These are phyloP conservation scores for Xylariaceae sp. DNA, from an alignment of 2,329 filamentous ascomycete species.

Conservation along the genomic window DNA sequence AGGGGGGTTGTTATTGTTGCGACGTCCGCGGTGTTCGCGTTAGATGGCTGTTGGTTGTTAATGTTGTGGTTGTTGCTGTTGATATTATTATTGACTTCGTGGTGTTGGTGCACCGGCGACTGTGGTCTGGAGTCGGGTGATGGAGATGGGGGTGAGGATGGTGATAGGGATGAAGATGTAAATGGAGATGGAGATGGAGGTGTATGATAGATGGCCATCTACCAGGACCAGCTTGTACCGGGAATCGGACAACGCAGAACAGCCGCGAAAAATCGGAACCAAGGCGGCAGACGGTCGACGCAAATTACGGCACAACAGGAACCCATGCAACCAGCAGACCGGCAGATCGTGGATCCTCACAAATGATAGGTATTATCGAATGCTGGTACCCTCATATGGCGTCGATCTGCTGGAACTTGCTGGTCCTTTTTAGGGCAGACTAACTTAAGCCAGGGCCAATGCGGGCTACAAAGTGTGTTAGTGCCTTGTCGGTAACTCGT, in stretches of 20 bases:
- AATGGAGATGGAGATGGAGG: conserved; percentile 8
- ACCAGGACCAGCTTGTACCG: conserved; percentile 19
- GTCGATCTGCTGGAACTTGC: background rate
- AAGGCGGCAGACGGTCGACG: conserved; percentile 11
- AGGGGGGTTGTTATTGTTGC: background rate
- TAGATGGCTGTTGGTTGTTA: background rate
- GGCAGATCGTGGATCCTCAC: conserved; percentile 14
- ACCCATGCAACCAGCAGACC: conserved; percentile 10
- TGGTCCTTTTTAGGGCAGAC: conserved; percentile 14
- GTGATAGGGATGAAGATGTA: conserved; percentile 2
- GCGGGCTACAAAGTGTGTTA: conserved; percentile 7
- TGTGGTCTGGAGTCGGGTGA: conserved; percentile 14
- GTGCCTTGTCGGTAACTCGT: no score
- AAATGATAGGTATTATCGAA: conserved; percentile 14
- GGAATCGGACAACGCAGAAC: conserved; percentile 9
- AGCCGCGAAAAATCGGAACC: conserved; percentile 11
- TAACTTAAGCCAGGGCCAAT: conserved; percentile 4
- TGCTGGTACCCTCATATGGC: conserved; percentile 2
- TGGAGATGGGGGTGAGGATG: conserved; percentile 2
- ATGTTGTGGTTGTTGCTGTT: conserved; percentile 7
- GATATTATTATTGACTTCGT: conserved; percentile 22
- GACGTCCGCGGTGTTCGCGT: background rate
- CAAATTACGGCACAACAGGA: conserved; percentile 12
- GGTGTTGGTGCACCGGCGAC: conserved; percentile 18
- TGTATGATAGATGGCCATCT: conserved; percentile 22